Conservation (phyloP, 139 green algal species). For the Volvox reticuliferus region DNA sequence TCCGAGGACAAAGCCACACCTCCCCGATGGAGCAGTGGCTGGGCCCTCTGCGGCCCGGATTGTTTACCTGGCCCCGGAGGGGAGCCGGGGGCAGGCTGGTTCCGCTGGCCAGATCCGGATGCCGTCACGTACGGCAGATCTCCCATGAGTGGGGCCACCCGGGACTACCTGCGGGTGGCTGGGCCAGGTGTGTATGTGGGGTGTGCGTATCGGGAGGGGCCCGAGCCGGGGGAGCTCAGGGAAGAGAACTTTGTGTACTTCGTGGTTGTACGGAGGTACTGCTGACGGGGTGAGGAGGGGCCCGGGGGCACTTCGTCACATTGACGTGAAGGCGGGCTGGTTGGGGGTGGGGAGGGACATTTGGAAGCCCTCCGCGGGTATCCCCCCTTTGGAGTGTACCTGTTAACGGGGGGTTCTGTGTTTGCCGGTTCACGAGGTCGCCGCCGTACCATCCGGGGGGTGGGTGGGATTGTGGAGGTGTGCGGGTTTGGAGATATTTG, state of each 20-base stretch:
- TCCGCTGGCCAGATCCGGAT: constrained; percentile 30
- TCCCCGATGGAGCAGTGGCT: neutral
- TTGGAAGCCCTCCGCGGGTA: too few species aligned
- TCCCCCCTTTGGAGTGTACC: too few species aligned
- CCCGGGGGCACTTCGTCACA: too few species aligned
- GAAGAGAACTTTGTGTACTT: constrained; percentile 67
- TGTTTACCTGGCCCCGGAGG: neutral
- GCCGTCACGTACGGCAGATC: constrained; percentile 31
- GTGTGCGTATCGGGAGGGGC: constrained; percentile 55
- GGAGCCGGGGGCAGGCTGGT: neutral
- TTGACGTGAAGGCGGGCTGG: too few species aligned
- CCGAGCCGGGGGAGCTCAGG: neutral
- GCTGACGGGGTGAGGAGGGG: neutral
- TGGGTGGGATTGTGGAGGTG: too few species aligned
- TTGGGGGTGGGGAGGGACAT: too few species aligned
- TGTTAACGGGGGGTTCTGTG: too few species aligned
- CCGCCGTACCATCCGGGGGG: too few species aligned
- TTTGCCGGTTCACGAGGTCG: too few species aligned
- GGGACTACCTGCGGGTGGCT: constrained; percentile 63
- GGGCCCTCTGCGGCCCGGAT: constrained; percentile 27
- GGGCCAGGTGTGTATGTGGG: constrained; percentile 67
- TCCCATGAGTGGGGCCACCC: constrained; percentile 47
- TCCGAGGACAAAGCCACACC: too few species aligned
- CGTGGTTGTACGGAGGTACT: constrained; percentile 42
- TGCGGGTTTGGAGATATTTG: too few species aligned